Evolutionary conservation across 352 stramenopile genomes (phyloP).

Genomic region (Stramenopiles sp.): DNA sequence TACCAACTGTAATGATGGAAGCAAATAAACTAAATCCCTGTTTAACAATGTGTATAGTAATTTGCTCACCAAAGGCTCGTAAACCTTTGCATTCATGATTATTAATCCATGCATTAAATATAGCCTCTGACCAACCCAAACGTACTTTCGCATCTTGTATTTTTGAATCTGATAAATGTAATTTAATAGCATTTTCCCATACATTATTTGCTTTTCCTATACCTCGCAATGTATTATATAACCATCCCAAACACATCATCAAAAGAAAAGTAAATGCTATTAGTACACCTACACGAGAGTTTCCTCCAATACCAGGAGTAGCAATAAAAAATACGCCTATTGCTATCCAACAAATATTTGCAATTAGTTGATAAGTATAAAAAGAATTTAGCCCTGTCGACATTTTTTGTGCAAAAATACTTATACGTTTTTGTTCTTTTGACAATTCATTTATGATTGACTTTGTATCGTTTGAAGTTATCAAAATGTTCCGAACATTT

Average conservation of each 20-base stretch:
- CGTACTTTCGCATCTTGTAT: background rate
- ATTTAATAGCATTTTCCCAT: background rate
- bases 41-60: background rate
- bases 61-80: background rate
- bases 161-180: background rate
- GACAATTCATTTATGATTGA: background rate
- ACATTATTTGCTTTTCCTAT: background rate
- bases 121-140: background rate
- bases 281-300: background rate
- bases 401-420: background rate
- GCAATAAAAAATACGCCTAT: background rate
- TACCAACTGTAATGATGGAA: background rate
- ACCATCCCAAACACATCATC: background rate
- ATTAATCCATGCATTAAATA: conserved; percentile 1
- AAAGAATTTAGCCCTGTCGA: background rate
- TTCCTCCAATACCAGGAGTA: background rate
- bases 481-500: background rate
- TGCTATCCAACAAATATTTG: background rate
- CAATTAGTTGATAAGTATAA: background rate
- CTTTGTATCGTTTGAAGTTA: background rate
- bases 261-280: background rate
- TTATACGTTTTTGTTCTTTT: background rate
- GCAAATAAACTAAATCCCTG: background rate
- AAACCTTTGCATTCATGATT: conserved; percentile 1
- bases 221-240: background rate